phyloP scores from a whole-genome alignment of 2,329 filamentous ascomycete species.

The Stylonectria norvegica region DNA sequence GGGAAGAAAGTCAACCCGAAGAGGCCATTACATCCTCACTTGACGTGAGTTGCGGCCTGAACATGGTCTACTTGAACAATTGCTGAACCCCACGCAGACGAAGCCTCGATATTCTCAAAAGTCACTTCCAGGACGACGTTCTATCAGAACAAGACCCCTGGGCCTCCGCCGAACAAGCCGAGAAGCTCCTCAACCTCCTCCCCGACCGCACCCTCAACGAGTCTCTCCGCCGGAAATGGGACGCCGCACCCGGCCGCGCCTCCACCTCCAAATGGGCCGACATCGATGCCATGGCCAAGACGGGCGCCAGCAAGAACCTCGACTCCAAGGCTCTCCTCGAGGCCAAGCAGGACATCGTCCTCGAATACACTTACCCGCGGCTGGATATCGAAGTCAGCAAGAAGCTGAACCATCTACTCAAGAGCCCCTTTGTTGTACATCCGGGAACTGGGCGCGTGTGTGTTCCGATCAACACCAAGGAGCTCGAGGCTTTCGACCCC shows the following conservation, averaged over 20 bases:
- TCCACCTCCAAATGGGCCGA: constrained; percentile 88
- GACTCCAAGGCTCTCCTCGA: constrained; percentile 72
- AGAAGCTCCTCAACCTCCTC: constrained; percentile 78
- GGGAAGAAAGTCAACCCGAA: constrained; percentile 83
- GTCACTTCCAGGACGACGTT: constrained; percentile 80
- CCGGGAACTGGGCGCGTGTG: constrained; percentile 92
- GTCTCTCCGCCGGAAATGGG: constrained; percentile 86
- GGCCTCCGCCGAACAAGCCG: constrained; percentile 63
- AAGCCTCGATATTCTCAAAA: constrained; percentile 78
- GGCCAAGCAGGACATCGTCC: constrained; percentile 90
- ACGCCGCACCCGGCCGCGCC: constrained; percentile 70
- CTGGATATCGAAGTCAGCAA: constrained; percentile 97
- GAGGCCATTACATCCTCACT: constrained; percentile 84
- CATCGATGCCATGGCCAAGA: constrained; percentile 81
- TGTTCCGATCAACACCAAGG: constrained; percentile 79
- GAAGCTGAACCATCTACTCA: constrained; percentile 96
- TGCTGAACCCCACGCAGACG: constrained; percentile 49
- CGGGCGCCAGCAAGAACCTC: constrained; percentile 68
- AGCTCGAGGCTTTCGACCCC: constrained; percentile 81
- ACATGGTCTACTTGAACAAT: background rate
- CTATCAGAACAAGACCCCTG: constrained; percentile 86
- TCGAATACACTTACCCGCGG: constrained; percentile 96
- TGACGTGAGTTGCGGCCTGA: constrained; percentile 54
- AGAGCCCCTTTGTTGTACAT: constrained; percentile 94
- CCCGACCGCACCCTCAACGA: constrained; percentile 76